These are phyloP conservation scores for Chlamydomonas eustigma DNA, from an alignment of 139 green algal species.

Conservation along the genomic window DNA sequence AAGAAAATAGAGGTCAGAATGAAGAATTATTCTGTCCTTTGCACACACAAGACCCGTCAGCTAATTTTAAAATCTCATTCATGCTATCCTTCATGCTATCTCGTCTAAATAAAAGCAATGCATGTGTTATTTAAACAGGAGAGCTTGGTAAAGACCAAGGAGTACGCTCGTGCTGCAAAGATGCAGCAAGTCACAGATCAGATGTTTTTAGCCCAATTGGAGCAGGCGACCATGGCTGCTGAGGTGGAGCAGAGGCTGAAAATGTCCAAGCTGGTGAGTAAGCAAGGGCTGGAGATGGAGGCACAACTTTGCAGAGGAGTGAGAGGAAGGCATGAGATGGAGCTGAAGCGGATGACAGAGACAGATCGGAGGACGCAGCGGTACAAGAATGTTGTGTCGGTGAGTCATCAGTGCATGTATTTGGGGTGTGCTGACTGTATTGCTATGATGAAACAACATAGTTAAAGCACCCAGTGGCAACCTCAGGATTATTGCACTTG, in stretches of 20 bases:
- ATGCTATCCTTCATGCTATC: not conserved
- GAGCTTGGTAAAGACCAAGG: constrained; percentile 30
- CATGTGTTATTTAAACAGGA: not conserved
- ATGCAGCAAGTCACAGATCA: constrained; percentile 41
- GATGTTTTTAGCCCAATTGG: constrained; percentile 31
- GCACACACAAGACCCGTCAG: too few species aligned
- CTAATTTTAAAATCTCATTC: too few species aligned
- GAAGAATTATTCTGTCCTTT: not conserved
- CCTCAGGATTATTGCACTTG: too few species aligned
- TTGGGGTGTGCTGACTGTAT: too few species aligned
- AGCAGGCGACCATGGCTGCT: not conserved
- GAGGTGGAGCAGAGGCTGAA: constrained; percentile 39
- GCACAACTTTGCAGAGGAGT: constrained; percentile 32
- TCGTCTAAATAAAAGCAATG: not conserved
- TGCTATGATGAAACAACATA: too few species aligned
- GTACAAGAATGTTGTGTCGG: constrained; percentile 42
- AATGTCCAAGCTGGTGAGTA: constrained; percentile 34
- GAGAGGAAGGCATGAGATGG: constrained; percentile 39
- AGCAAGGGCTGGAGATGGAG: constrained; percentile 48
- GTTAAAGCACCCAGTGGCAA: too few species aligned
- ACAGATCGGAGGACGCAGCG: constrained; percentile 36
- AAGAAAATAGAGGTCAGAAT: constrained; percentile 21
- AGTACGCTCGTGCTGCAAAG: constrained; percentile 33
- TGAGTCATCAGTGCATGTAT: not conserved
- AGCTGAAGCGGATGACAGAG: constrained; percentile 35